Evolutionary conservation across 352 stramenopile species (phyloP).

Genomic region (Sclerospora graminicola): DNA sequence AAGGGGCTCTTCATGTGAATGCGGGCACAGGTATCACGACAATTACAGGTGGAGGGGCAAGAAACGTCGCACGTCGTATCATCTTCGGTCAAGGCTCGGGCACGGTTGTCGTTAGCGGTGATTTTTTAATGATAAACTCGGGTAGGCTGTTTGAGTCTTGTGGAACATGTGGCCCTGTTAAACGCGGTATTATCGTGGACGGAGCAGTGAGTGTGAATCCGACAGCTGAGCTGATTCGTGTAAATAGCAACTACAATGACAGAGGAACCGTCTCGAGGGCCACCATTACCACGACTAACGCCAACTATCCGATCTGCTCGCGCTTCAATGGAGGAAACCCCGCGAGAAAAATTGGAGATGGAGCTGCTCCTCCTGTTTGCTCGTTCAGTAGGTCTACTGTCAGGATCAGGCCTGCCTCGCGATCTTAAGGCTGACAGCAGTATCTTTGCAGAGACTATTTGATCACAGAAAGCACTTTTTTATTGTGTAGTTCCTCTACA

Average conservation of each 20-base stretch:
- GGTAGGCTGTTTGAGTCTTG: constrained; percentile 50
- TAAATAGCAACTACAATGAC: constrained; percentile 72
- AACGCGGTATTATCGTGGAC: constrained; percentile 36
- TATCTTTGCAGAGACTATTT: too few relatives aligned
- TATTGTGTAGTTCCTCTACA: too few relatives aligned
- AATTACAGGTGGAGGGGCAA: constrained; percentile 40
- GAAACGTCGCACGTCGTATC: constrained; percentile 29
- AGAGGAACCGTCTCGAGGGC: constrained; percentile 34
- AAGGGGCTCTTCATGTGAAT: constrained; percentile 40
- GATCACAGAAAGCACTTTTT: too few relatives aligned
- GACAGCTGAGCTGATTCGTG: constrained; percentile 38
- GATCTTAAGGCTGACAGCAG: background rate
- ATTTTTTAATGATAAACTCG: constrained; percentile 41
- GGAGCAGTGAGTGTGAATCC: constrained; percentile 44
- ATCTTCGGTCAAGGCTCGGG: constrained; percentile 38
- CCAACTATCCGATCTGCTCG: constrained; percentile 20
- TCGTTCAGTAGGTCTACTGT: constrained; percentile 20
- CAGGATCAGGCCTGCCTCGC: constrained; percentile 6
- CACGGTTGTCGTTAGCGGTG: constrained; percentile 38
- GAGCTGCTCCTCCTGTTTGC: constrained; percentile 17
- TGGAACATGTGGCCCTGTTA: constrained; percentile 48
- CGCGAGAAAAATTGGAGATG: constrained; percentile 19
- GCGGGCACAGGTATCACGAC: constrained; percentile 44
- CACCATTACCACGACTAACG: constrained; percentile 20
- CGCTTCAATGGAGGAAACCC: constrained; percentile 22